A percentile compares a stretch with the other conserved stretches of the same genome.
These are phyloP conservation scores for Coemansia sp. DNA, from an alignment of 192 early-diverging fungal species.

Conservation along the genomic window DNA sequence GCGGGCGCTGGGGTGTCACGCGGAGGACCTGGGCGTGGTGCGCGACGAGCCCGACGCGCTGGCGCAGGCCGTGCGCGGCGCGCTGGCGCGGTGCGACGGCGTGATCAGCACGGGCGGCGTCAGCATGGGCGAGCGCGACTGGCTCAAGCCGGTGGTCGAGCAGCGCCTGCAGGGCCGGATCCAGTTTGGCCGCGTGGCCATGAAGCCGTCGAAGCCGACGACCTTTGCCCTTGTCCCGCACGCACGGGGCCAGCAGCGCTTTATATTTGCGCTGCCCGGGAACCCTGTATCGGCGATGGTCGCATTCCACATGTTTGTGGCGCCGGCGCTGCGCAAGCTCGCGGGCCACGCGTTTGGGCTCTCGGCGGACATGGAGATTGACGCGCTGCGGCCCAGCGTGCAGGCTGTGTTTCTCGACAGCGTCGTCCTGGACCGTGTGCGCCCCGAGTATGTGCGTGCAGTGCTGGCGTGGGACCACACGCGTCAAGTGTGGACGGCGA, in stretches of 20 bases:
- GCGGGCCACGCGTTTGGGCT: slow-evolving; percentile 58
- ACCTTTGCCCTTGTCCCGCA: slow-evolving; percentile 81
- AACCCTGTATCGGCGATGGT: slow-evolving; percentile 93
- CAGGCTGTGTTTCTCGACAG: slow-evolving; percentile 69
- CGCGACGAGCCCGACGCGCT: slow-evolving; percentile 65
- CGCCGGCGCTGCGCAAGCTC: slow-evolving; percentile 80
- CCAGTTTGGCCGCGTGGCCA: slow-evolving; percentile 84
- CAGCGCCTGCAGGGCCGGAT: slow-evolving; percentile 72
- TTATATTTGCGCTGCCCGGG: slow-evolving; percentile 89
- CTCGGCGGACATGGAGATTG: slow-evolving; percentile 3
- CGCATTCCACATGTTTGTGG: slow-evolving; percentile 85
- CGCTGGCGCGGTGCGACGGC: slow-evolving; percentile 65
- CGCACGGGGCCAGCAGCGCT: slow-evolving; percentile 22
- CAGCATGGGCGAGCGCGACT: slow-evolving; percentile 97
- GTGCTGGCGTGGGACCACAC: slow-evolving; percentile 30
- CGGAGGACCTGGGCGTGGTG: slow-evolving; percentile 73
- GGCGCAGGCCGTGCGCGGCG: slow-evolving; percentile 42
- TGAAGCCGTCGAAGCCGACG: slow-evolving; percentile 97
- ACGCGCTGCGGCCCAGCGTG: slow-evolving; percentile 58
- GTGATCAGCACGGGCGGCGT: slow-evolving; percentile 93
- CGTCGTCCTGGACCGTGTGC: slow-evolving; percentile 28
- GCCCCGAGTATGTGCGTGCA: slow-evolving; percentile 33
- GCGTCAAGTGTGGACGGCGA: slow-evolving; percentile 34
- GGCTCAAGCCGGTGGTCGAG: slow-evolving; percentile 84
- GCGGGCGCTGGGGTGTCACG: slow-evolving; percentile 59